Conservation (phyloP, 352 stramenopile genomes). For the Pythium scleroteichum region DNA sequence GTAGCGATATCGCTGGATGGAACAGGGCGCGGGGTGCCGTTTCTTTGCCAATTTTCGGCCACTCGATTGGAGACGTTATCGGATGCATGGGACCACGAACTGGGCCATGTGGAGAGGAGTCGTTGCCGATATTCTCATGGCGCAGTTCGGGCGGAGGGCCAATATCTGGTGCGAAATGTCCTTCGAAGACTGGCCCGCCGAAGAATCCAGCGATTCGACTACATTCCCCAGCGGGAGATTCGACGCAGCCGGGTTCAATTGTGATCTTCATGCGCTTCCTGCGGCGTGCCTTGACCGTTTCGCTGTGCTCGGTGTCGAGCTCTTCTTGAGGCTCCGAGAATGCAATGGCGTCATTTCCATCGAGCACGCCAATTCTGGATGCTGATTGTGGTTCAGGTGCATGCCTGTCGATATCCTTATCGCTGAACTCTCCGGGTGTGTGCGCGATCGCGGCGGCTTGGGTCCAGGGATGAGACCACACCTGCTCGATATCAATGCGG, state of each 20-base stretch:
- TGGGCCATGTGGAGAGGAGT: conserved; percentile 8
- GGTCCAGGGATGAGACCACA: conserved; percentile 49
- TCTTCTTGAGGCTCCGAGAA: conserved; percentile 33
- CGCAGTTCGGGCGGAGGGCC: conserved; percentile 5
- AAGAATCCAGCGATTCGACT: conserved; percentile 16
- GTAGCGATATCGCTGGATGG: background rate
- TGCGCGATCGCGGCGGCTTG: background rate
- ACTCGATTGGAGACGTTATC: conserved; percentile 18
- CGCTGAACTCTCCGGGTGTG: no score
- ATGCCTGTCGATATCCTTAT: no score
- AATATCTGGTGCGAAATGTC: background rate
- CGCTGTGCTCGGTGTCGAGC: conserved; percentile 11
- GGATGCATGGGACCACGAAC: background rate
- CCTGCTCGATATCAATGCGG: conserved; percentile 36
- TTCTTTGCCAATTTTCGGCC: conserved; percentile 11
- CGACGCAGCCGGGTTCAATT: conserved; percentile 3
- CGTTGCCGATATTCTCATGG: conserved; percentile 2
- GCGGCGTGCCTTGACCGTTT: background rate
- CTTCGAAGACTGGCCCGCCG: background rate
- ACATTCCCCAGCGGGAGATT: background rate
- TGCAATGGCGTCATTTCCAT: background rate
- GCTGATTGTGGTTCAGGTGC: no score
- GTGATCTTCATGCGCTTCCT: conserved; percentile 33
- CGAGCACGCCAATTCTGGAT: background rate
- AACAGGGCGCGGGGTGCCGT: conserved; percentile 14